phyloP scores from a whole-genome alignment of 2,329 filamentous ascomycete genomes.

The Arthroderma uncinatum region DNA sequence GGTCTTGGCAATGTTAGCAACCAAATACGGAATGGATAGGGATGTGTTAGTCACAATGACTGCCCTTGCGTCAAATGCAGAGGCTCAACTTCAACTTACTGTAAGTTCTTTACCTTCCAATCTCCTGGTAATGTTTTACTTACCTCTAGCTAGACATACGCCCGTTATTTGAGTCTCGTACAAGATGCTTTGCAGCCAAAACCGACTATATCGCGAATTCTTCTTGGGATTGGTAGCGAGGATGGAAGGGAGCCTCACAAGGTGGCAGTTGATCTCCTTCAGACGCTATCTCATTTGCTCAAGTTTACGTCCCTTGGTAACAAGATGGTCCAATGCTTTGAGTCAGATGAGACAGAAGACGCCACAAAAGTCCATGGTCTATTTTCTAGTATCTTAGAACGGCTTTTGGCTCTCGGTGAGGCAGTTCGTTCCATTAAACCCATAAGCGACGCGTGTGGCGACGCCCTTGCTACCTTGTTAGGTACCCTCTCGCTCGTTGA shows the following conservation, averaged over 20 bases:
- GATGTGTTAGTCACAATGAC: constrained; percentile 63
- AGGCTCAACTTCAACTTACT: constrained; percentile 59
- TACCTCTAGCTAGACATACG: constrained; percentile 48
- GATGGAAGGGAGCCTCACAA: constrained; percentile 39
- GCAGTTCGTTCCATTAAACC: constrained; percentile 27
- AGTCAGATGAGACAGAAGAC: constrained; percentile 40
- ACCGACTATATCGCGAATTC: constrained; percentile 57
- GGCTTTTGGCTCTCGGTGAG: constrained; percentile 55
- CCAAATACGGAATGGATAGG: constrained; percentile 70
- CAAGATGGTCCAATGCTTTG: constrained; percentile 30
- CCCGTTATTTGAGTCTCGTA: constrained; percentile 64
- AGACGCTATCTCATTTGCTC: constrained; percentile 30
- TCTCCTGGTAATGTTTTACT: constrained; percentile 9
- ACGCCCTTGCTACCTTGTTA: constrained; percentile 67
- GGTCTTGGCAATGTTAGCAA: constrained; percentile 77
- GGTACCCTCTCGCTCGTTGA: constrained; percentile 75
- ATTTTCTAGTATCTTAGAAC: constrained; percentile 59
- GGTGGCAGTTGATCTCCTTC: constrained; percentile 33
- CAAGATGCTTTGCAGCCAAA: constrained; percentile 65
- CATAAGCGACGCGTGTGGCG: constrained; percentile 42
- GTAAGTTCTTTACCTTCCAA: constrained; percentile 19
- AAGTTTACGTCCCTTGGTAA: constrained; percentile 33
- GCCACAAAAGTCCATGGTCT: constrained; percentile 54
- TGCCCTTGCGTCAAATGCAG: constrained; percentile 62
- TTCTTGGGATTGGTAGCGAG: constrained; percentile 51